Percentiles rank a stretch among this genome's conserved stretches.
Evolutionary conservation across 495 filamentous ascomycete species (phyloP).

Genomic region (Daldinia decipiens): DNA sequence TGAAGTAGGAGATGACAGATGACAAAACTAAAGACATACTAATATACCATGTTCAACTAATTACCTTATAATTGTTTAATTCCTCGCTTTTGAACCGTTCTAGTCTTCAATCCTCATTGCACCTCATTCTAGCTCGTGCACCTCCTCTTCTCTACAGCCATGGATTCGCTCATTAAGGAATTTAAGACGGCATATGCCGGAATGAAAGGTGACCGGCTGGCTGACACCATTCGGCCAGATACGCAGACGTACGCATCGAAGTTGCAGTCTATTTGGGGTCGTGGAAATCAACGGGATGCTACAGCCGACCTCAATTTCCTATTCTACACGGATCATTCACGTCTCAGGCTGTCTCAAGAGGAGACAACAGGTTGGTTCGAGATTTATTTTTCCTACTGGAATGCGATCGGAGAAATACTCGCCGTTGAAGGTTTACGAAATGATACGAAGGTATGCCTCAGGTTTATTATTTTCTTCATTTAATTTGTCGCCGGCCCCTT

Average conservation of each 20-base stretch:
- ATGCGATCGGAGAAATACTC: slow-evolving; percentile 74
- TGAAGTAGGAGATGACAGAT: slow-evolving; percentile 17
- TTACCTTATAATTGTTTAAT: not conserved
- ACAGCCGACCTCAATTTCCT: slow-evolving; percentile 44
- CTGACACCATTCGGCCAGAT: slow-evolving; percentile 75
- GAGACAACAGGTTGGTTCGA: slow-evolving; percentile 83
- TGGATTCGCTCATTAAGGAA: slow-evolving; percentile 70
- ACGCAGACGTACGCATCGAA: slow-evolving; percentile 65
- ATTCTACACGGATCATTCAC: slow-evolving; percentile 40
- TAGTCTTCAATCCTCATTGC: not conserved
- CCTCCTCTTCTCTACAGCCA: slow-evolving; percentile 44
- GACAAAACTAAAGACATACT: not conserved
- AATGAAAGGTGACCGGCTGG: slow-evolving; percentile 71
- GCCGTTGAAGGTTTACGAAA: slow-evolving; percentile 57
- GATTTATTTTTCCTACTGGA: slow-evolving; percentile 85
- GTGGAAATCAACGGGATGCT: slow-evolving; percentile 32
- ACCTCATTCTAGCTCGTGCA: not conserved
- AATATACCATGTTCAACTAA: slow-evolving; percentile 19
- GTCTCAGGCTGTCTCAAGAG: slow-evolving; percentile 62
- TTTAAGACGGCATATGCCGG: slow-evolving; percentile 68
- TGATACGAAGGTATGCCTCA: slow-evolving; percentile 47
- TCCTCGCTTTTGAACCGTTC: not conserved
- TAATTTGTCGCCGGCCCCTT: slow-evolving; percentile 21
- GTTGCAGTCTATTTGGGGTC: slow-evolving; percentile 67
- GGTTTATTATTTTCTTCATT: not conserved